These are phyloP conservation scores for Neocucurbitaria cava DNA, from an alignment of 2,329 filamentous ascomycete genomes.

Conservation along the genomic window DNA sequence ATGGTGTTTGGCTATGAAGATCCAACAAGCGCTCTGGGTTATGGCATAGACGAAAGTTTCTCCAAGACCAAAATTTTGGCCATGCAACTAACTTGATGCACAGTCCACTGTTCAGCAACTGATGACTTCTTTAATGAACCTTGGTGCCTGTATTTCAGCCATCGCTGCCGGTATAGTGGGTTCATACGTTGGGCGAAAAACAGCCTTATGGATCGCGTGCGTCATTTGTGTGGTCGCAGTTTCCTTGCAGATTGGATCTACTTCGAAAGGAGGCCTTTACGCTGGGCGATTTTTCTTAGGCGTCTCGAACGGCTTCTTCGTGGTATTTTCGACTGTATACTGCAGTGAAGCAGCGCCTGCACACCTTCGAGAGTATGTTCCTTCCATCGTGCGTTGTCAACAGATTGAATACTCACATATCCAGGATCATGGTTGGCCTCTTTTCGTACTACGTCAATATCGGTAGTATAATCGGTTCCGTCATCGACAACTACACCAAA, in stretches of 20 bases:
- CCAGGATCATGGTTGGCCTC: constrained; percentile 53
- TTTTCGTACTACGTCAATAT: constrained; percentile 60
- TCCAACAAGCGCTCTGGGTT: constrained; percentile 12
- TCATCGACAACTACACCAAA: constrained; percentile 39
- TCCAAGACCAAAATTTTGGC: too few relatives aligned
- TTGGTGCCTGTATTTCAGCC: constrained; percentile 58
- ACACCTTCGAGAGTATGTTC: constrained; percentile 40
- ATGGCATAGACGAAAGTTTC: constrained; percentile 1
- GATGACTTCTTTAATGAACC: constrained; percentile 58
- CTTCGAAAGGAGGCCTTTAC: background rate
- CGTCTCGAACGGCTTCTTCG: constrained; percentile 53
- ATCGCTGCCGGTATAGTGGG: constrained; percentile 56
- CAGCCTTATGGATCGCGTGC: background rate
- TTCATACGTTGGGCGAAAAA: constrained; percentile 22
- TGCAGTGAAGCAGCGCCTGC: constrained; percentile 52
- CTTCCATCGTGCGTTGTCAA: background rate
- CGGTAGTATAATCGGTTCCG: constrained; percentile 56
- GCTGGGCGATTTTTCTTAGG: constrained; percentile 7
- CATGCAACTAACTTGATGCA: background rate
- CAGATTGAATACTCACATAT: constrained; percentile 32
- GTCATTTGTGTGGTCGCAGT: background rate
- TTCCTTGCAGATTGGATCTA: background rate
- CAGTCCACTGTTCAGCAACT: constrained; percentile 49
- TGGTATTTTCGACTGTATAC: constrained; percentile 62
- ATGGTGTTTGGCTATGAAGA: constrained; percentile 15